Evolutionary conservation across 768 basidiomycete species (phyloP).

Genomic region (Collybia mongolica): DNA sequence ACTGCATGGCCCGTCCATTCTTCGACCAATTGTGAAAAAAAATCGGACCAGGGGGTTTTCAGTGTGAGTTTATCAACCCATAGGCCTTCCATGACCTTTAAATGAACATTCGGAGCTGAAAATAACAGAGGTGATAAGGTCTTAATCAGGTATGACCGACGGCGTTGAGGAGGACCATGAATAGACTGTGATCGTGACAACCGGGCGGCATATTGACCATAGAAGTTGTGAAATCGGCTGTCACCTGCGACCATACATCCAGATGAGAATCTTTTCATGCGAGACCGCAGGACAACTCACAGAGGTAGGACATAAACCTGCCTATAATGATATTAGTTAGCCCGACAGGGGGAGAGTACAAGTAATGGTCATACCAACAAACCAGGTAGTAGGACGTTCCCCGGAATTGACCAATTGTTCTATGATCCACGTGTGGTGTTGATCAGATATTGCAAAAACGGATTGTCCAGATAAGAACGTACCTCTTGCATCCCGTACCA

Average conservation of each 20-base stretch:
- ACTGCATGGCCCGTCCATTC: slow-evolving; percentile 43
- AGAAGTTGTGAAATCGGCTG: slow-evolving; percentile 34
- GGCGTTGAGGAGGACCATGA: slow-evolving; percentile 15
- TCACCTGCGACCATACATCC: slow-evolving; percentile 5
- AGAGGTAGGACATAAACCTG: slow-evolving; percentile 11
- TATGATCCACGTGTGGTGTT: not conserved
- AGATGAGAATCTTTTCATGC: not conserved
- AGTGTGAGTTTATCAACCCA: slow-evolving; percentile 46
- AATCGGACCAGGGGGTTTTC: slow-evolving; percentile 36
- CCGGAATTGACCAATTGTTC: not conserved
- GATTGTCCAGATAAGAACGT: not conserved
- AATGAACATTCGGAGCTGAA: slow-evolving; percentile 39
- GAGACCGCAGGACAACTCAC: not conserved
- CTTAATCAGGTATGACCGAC: slow-evolving; percentile 29
- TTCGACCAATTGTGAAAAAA: slow-evolving; percentile 31
- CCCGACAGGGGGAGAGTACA: not conserved
- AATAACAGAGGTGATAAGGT: slow-evolving; percentile 41
- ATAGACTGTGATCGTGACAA: slow-evolving; percentile 32
- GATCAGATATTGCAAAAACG: not conserved
- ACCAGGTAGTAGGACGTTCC: not conserved
- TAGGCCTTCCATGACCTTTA: slow-evolving; percentile 37
- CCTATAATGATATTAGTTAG: slow-evolving; percentile 1
- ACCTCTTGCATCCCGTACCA: slow-evolving; percentile 1
- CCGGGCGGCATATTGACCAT: slow-evolving; percentile 43
- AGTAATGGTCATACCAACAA: not conserved